Evolutionary conservation across 805 yeast genomes (phyloP), one percentile per base, ranked within the genome.

Genomic region (Kodamaea fukazawae): DNA sequence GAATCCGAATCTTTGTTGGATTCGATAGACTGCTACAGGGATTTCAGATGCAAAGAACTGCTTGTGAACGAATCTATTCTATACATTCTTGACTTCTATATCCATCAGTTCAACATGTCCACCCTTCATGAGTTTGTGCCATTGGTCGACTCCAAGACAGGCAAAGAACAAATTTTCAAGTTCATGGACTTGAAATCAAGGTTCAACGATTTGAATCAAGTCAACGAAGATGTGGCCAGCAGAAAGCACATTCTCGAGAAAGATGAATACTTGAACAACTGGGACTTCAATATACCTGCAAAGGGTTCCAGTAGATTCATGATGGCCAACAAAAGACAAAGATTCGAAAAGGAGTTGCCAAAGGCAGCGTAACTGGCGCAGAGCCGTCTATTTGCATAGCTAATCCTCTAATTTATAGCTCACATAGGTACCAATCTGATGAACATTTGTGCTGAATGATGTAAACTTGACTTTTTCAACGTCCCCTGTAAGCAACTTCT

Each of bases 351-450:
- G 36, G 79, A 75, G 49, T 27, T n/a, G 9, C 9, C 14, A n/a
- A 12, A n/a, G 9, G 14, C 29, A 27, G 9, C 29, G 9, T n/a
- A 27, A 27, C 23, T 20, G n/a, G n/a, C n/a, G n/a, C 10, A 23
- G 26, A 7, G 26, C 7, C 26, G 9, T 23, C 26, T 7, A 7
- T 23, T 23, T 23, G 26, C 7, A 10, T 23, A 17, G 35, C 28
- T 39, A 45, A 27, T 54, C 52, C 27, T 54, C 63, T 33, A 62
- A 42, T 30, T 67, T 72, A 55, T 82, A 81, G 34, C 78, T 77
- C 2, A 89, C 96, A 35, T 75, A 61, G 0, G 95, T 81, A 9
- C 84, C 87, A 10, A 89, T 80, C 37, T 75, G 73, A 57, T 86
- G 95, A 18, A 75, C 68, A 36, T 70, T 71, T 0, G 96, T 88